phyloP scores from a whole-genome alignment of 768 basidiomycete species.

The Tricholoma sp. region DNA sequence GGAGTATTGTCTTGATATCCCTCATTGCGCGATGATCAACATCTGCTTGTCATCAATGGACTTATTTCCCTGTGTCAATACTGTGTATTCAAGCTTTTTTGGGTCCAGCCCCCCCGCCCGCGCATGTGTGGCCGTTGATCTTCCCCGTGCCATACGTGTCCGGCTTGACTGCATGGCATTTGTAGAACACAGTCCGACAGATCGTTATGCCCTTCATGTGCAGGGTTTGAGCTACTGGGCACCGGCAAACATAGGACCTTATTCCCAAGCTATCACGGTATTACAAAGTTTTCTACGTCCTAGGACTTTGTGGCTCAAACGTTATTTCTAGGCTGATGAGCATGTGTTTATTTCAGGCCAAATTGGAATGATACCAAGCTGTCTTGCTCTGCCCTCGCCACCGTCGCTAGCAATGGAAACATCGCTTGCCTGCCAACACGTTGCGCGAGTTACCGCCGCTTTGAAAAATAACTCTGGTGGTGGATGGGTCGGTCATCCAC shows the following conservation, averaged over 20 bases:
- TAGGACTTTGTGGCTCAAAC: not conserved
- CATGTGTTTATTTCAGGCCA: slow-evolving; percentile 91
- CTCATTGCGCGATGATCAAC: slow-evolving; percentile 71
- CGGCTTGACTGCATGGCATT: slow-evolving; percentile 83
- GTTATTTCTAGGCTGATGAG: slow-evolving; percentile 52
- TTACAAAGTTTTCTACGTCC: slow-evolving; percentile 20
- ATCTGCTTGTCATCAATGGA: slow-evolving; percentile 80
- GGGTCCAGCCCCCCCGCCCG: slow-evolving; percentile 89
- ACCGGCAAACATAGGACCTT: slow-evolving; percentile 97
- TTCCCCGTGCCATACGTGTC: slow-evolving; percentile 52
- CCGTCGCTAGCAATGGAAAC: slow-evolving; percentile 56
- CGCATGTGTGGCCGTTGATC: slow-evolving; percentile 84
- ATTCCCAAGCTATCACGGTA: slow-evolving; percentile 89
- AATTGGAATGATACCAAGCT: slow-evolving; percentile 82
- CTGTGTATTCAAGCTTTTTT: slow-evolving; percentile 75
- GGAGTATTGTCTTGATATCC: slow-evolving; percentile 42
- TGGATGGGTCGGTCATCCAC: slow-evolving; percentile 58
- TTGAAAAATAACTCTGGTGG: slow-evolving; percentile 49
- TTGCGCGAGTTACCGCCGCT: slow-evolving; percentile 57
- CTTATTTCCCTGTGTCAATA: slow-evolving; percentile 73
- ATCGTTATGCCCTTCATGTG: slow-evolving; percentile 82
- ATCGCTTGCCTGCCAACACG: slow-evolving; percentile 78
- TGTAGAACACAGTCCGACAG: slow-evolving; percentile 28
- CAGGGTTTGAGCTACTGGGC: slow-evolving; percentile 98
- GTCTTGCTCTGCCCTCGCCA: slow-evolving; percentile 60